phyloP scores from a whole-genome alignment of 768 basidiomycete genomes.

The Tephrocybe sp. region DNA sequence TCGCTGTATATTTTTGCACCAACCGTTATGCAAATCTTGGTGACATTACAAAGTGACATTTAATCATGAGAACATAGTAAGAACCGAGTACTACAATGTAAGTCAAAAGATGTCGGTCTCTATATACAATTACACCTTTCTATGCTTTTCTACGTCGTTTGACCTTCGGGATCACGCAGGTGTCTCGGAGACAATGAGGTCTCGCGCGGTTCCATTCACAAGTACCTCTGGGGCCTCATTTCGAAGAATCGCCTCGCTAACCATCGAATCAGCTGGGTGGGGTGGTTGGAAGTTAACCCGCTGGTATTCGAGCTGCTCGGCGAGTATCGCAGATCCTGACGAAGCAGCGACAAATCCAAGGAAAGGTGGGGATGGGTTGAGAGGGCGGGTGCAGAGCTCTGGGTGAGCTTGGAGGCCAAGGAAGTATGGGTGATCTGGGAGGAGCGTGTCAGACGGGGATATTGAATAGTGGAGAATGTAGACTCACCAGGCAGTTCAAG shows the following conservation, averaged over 20 bases:
- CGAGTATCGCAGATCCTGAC: slow-evolving; percentile 45
- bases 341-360: slow-evolving; percentile 93
- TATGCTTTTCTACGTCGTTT: neutral
- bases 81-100: too few species aligned
- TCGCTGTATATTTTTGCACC: too few species aligned
- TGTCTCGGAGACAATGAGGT: slow-evolving; percentile 19
- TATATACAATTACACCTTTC: neutral
- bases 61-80: too few species aligned
- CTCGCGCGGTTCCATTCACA: slow-evolving; percentile 21
- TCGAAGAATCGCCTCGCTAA: slow-evolving; percentile 59
- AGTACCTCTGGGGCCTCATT: slow-evolving; percentile 22
- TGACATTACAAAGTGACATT: too few species aligned
- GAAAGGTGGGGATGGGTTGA: slow-evolving; percentile 97
- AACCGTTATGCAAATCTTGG: too few species aligned
- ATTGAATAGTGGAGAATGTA: neutral
- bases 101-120: neutral
- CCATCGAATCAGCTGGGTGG: slow-evolving; percentile 74
- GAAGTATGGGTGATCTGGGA: slow-evolving; percentile 88
- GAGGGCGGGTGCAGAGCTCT: slow-evolving; percentile 95
- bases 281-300: slow-evolving; percentile 61
- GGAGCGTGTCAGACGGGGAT: neutral
- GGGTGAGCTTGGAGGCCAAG: slow-evolving; percentile 95
- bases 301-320: slow-evolving; percentile 74
- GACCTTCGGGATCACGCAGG: slow-evolving; percentile 7
- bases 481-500: slow-evolving; percentile 78